Percentiles rank a stretch among this genome's conserved stretches.
Evolutionary conservation across 2,329 filamentous ascomycete species (phyloP).

Genomic region (Cladophialophora psammophila): DNA sequence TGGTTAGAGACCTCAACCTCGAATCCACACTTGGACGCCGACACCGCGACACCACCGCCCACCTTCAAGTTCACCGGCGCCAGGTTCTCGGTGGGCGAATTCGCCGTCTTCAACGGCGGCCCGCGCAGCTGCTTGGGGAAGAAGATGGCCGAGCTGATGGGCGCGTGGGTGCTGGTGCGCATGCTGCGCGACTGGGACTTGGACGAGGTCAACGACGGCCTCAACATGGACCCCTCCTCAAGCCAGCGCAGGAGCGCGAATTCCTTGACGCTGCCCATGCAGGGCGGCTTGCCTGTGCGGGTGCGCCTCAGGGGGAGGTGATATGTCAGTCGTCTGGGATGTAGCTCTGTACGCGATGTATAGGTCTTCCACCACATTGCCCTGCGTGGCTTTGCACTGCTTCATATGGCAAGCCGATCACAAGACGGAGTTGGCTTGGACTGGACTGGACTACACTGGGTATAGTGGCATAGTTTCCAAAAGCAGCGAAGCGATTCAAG

Average conservation of each 20-base stretch:
- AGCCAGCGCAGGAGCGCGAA: slow-evolving; percentile 63
- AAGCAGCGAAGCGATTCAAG: background rate
- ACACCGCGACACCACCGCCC: background rate
- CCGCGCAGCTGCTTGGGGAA: slow-evolving; percentile 68
- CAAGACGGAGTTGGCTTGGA: too few relatives aligned
- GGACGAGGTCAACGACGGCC: slow-evolving; percentile 35
- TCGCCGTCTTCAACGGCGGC: slow-evolving; percentile 72
- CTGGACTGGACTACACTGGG: too few relatives aligned
- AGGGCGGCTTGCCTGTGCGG: slow-evolving; percentile 61
- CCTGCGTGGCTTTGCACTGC: too few relatives aligned
- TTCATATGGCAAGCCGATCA: too few relatives aligned
- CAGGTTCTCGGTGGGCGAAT: slow-evolving; percentile 56
- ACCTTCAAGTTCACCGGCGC: slow-evolving; percentile 2
- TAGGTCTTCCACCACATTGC: too few relatives aligned
- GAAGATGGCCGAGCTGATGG: slow-evolving; percentile 69
- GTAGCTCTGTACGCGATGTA: too few relatives aligned
- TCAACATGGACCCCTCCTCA: slow-evolving; percentile 8
- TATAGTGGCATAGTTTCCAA: background rate
- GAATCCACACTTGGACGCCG: background rate
- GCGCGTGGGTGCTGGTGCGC: slow-evolving; percentile 62
- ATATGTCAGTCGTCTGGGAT: too few relatives aligned
- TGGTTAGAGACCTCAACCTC: slow-evolving; percentile 50
- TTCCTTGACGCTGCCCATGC: slow-evolving; percentile 70
- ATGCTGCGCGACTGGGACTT: slow-evolving; percentile 62
- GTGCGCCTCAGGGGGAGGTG: slow-evolving; percentile 25